Base-by-base conservation (phyloP, 2,329 filamentous ascomycete species). In the Pseudonectria buxi region DNA sequence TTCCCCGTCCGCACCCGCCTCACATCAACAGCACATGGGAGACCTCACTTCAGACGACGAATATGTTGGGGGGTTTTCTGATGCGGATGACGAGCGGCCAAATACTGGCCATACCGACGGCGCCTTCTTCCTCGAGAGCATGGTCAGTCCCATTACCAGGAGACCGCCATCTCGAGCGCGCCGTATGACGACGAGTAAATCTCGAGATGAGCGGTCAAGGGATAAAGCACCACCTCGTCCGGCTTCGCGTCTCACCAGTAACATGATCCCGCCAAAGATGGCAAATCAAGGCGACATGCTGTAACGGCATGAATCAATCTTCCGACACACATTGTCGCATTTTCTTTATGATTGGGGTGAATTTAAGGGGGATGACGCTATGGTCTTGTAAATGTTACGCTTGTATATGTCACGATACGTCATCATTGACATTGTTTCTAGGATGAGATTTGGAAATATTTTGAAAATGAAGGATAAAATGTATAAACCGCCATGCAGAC, bases 11-110 rank as follows among this genome's bases (percentile, higher is more conserved):
- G 68, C 73, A 6, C 67, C 76, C 10, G 62, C 71, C 6, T 71
- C 70, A 7, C 72, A 75, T 48, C 69, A 78, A 43, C 58, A 67
- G 10, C 70, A 70, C 24, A 68, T 76, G 36, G 70, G 69, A 26
- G 78, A 84, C 10, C 71, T 85, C 32, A 68, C 79, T 3, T 86
- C 83, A 0, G 83, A 94, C 39, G 87, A 94, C 38, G 88, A 95
- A 47, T 69, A 73, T 28, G 67, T 70, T 28, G 85, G 84, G 33
- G 72, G 83, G 0, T 82, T 90, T 47, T 94, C 86, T 0, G 90
- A 95, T 46, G 79, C 79, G 11, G 84, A 88, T 57, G 66, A 79
- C 49, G 66, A 79, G 58, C 45, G 70, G 51, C 61, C 61, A 4
- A 61, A 54, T 27, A 59, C 57, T 14, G 59, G 56, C 14, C 52